Conservation (phyloP, 176 grass and related monocot species). For the Calamus simplicifolius region DNA sequence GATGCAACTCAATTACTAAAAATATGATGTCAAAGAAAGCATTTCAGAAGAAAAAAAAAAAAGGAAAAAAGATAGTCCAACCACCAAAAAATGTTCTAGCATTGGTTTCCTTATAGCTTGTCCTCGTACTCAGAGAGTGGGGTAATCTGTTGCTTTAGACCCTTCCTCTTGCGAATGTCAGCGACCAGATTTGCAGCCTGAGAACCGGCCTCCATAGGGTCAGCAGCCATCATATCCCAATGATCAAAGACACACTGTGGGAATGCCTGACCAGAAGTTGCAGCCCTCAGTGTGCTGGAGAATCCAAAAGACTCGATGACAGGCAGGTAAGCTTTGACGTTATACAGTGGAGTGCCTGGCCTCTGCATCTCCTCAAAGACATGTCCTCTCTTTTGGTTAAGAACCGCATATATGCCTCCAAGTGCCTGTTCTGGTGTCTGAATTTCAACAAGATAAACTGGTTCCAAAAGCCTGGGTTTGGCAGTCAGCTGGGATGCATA, state of each 20-base stretch:
- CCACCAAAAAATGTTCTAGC: no score
- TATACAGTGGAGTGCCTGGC: neutral
- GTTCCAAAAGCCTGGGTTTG: no score
- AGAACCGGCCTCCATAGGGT: conserved; percentile 23
- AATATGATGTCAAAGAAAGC: no score
- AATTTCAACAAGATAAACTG: no score
- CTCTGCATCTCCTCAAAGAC: no score
- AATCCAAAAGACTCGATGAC: conserved; percentile 37
- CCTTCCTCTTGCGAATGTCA: conserved; percentile 42
- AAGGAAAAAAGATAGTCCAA: no score
- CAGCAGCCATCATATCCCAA: conserved; percentile 31
- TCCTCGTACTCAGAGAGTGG: conserved; percentile 19
- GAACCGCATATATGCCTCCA: no score
- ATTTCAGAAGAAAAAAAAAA: no score
- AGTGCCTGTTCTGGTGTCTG: no score
- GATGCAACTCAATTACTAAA: no score
- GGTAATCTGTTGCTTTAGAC: conserved; percentile 33
- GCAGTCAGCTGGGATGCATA: neutral
- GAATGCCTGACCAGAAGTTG: conserved; percentile 38
- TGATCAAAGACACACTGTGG: conserved; percentile 37
- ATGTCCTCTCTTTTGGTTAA: no score
- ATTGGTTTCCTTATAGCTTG: no score
- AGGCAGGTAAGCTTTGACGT: conserved; percentile 13
- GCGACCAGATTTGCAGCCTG: conserved; percentile 21
- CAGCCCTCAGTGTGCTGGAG: conserved; percentile 28